phyloP scores from a whole-genome alignment of 2,329 filamentous ascomycete genomes.

The Colletotrichum filicis region DNA sequence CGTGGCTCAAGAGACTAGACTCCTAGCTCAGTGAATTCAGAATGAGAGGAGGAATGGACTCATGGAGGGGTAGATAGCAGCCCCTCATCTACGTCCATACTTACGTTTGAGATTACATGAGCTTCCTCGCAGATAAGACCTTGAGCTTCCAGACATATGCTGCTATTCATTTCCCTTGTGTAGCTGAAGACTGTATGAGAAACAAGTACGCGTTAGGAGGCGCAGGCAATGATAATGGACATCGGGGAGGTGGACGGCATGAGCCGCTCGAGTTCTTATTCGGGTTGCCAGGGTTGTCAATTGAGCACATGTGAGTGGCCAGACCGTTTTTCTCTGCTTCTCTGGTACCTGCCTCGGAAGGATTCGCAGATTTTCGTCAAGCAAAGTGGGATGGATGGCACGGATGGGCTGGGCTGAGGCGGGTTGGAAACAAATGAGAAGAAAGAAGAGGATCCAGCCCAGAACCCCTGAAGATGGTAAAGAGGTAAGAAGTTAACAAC shows the following conservation, averaged over 20 bases:
- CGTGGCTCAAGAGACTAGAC: neutral
- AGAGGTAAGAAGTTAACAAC: constrained; percentile 7
- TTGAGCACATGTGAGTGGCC: constrained; percentile 18
- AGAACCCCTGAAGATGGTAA: neutral
- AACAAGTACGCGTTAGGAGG: neutral
- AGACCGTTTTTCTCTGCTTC: neutral
- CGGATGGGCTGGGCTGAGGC: neutral
- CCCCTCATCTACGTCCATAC: neutral
- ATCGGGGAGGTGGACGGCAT: neutral
- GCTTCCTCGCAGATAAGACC: neutral
- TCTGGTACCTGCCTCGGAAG: constrained; percentile 11
- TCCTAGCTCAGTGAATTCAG: neutral
- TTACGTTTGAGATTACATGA: neutral
- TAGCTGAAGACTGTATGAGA: constrained; percentile 1
- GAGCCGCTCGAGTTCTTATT: constrained; percentile 32
- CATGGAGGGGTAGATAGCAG: neutral
- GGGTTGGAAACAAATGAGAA: neutral
- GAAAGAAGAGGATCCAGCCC: neutral
- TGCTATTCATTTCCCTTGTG: neutral
- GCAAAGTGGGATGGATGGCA: neutral
- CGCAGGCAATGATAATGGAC: neutral
- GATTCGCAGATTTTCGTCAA: constrained; percentile 10
- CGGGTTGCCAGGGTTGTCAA: constrained; percentile 23
- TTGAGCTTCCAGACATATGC: neutral
- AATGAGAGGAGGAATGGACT: neutral